Conservation (phyloP, 148 eudicot genomes). For the Cornus kousa region DNA sequence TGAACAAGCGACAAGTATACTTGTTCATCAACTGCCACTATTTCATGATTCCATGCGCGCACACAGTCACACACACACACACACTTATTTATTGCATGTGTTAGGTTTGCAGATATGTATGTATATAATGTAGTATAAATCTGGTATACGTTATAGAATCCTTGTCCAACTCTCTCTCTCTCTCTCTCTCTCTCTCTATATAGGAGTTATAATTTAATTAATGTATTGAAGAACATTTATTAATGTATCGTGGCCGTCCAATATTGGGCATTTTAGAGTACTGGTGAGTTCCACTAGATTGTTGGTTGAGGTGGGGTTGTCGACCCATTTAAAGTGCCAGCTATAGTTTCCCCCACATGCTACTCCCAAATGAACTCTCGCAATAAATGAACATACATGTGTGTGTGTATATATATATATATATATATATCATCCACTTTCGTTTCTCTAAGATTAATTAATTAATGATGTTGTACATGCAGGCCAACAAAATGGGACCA, state of each 20-base stretch:
- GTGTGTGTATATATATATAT: too few species aligned
- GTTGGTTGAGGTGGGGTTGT: conserved; percentile 22
- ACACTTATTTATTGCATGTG: not conserved
- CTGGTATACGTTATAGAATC: not conserved
- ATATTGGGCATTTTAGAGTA: not conserved
- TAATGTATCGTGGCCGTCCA: not conserved
- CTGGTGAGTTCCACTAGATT: not conserved
- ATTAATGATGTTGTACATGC: too few species aligned
- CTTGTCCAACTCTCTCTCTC: not conserved
- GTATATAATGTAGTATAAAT: not conserved
- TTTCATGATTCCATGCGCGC: not conserved
- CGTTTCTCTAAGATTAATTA: too few species aligned
- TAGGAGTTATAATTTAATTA: not conserved
- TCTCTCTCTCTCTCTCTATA: too few species aligned
- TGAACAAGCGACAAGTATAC: not conserved
- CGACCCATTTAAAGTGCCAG: conserved; percentile 11
- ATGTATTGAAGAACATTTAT: not conserved
- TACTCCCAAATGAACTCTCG: not conserved
- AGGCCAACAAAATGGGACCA: too few species aligned
- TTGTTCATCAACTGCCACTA: not conserved
- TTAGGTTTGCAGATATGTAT: not conserved
- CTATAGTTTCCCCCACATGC: conserved; percentile 2
- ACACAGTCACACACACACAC: not conserved
- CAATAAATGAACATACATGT: not conserved
- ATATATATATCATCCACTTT: too few species aligned